A percentile compares a stretch with the other conserved stretches of the same genome.
Evolutionary conservation across 2,329 filamentous ascomycete species (phyloP).

Genomic region (Elsinoe ampelina): DNA sequence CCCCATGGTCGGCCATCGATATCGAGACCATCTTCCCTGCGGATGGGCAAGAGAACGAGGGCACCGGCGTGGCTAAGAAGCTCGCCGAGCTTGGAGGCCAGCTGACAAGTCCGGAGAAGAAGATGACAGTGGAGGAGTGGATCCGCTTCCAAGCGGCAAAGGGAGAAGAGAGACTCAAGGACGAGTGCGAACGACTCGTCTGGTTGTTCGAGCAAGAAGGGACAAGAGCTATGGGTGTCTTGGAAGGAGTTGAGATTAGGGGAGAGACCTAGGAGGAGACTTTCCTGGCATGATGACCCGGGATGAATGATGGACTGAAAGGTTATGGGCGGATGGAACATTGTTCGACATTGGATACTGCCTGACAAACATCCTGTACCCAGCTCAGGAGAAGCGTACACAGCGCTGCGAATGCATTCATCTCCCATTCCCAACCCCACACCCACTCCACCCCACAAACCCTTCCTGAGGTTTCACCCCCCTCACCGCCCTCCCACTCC

Average conservation of each 20-base stretch:
- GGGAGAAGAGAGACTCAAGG: slow-evolving; percentile 69
- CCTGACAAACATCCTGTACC: background rate
- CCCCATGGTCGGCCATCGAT: slow-evolving; percentile 64
- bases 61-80: slow-evolving; percentile 36
- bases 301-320: background rate
- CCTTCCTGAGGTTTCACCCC: background rate
- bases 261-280: slow-evolving; percentile 42
- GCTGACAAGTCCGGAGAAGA: slow-evolving; percentile 66
- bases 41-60: slow-evolving; percentile 36
- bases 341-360: background rate
- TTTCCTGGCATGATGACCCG: background rate
- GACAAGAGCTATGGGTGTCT: slow-evolving; percentile 60
- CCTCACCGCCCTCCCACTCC: background rate
- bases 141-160: slow-evolving; percentile 69
- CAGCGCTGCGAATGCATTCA: background rate
- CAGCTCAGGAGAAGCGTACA: background rate
- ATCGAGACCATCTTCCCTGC: slow-evolving; percentile 54
- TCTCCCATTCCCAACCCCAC: background rate
- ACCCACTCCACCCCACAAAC: background rate
- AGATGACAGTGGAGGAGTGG: slow-evolving; percentile 93
- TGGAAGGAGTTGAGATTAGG: slow-evolving; percentile 59
- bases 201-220: slow-evolving; percentile 76
- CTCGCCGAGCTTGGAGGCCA: slow-evolving; percentile 40
- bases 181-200: slow-evolving; percentile 77
- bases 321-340: background rate